These are phyloP conservation scores for Phallus indusiatus DNA, from an alignment of 768 basidiomycete species.

Conservation along the genomic window DNA sequence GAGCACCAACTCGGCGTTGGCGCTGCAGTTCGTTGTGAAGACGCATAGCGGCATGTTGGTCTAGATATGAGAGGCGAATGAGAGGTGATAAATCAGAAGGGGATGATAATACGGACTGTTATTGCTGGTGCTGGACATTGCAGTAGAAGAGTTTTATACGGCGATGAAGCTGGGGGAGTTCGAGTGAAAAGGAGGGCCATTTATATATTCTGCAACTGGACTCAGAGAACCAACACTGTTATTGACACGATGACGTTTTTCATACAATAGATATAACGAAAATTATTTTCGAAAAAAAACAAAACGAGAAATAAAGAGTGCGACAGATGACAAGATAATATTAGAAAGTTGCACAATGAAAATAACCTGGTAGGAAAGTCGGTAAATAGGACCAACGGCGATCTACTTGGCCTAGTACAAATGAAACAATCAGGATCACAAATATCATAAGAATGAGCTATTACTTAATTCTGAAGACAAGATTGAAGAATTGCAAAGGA, in stretches of 20 bases:
- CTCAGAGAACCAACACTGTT: not conserved
- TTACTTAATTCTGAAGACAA: too few species aligned
- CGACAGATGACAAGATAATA: too few species aligned
- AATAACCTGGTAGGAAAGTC: too few species aligned
- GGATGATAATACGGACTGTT: not conserved
- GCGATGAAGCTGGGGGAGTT: not conserved
- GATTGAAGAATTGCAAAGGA: not conserved
- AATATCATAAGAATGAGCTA: too few species aligned
- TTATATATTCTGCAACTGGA: not conserved
- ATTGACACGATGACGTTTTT: not conserved
- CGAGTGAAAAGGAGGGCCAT: not conserved
- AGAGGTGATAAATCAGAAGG: not conserved
- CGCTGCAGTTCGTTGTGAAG: constrained; percentile 7
- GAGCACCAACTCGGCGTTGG: not conserved
- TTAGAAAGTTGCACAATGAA: too few species aligned
- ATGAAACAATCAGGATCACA: too few species aligned
- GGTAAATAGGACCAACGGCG: not conserved
- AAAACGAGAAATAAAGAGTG: not conserved
- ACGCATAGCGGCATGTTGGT: constrained; percentile 1
- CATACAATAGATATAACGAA: not conserved
- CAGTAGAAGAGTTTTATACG: not conserved
- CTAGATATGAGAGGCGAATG: not conserved
- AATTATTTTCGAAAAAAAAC: not conserved
- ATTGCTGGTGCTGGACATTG: not conserved
- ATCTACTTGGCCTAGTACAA: not conserved